Conservation (phyloP, 805 yeast genomes). For the Babjeviella inositovora region DNA sequence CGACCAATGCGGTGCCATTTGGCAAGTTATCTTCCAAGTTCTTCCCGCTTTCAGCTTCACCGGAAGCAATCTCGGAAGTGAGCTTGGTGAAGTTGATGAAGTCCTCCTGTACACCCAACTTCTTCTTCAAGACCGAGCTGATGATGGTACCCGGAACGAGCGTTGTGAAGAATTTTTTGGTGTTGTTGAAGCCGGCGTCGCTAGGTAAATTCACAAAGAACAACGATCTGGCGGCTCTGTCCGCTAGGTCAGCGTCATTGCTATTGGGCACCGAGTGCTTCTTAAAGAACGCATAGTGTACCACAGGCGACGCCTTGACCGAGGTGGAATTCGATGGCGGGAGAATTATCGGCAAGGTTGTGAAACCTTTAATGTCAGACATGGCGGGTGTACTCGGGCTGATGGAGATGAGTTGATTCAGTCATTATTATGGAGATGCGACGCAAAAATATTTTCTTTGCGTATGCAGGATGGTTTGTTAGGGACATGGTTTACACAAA, state of each 20-base stretch:
- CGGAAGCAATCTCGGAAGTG: no score
- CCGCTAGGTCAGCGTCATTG: slow-evolving; percentile 18
- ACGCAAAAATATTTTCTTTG: no score
- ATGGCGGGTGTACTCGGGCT: no score
- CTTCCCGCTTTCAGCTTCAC: slow-evolving; percentile 3
- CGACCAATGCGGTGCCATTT: slow-evolving; percentile 32
- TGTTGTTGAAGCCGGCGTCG: slow-evolving; percentile 28
- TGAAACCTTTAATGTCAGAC: slow-evolving; percentile 49
- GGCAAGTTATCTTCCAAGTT: slow-evolving; percentile 24
- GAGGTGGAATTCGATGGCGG: slow-evolving; percentile 11
- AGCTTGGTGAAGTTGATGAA: slow-evolving; percentile 9
- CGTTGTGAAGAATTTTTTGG: slow-evolving; percentile 40
- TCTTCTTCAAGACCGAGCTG: slow-evolving; percentile 26
- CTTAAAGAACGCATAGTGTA: slow-evolving; percentile 50
- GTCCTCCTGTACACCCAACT: slow-evolving; percentile 24
- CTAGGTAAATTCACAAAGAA: slow-evolving; percentile 70
- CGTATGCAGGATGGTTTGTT: no score
- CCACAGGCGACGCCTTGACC: slow-evolving; percentile 7
- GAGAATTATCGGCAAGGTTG: slow-evolving; percentile 28
- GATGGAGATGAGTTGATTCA: no score
- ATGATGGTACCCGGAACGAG: slow-evolving; percentile 53
- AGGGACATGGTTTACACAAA: no score
- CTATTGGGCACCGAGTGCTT: slow-evolving; percentile 32
- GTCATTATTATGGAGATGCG: no score
- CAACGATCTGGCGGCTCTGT: slow-evolving; percentile 35